Evolutionary conservation across 805 yeast species (phyloP), one percentile per base, ranked within the genome.

Genomic region (Suhomyces faveliae): DNA sequence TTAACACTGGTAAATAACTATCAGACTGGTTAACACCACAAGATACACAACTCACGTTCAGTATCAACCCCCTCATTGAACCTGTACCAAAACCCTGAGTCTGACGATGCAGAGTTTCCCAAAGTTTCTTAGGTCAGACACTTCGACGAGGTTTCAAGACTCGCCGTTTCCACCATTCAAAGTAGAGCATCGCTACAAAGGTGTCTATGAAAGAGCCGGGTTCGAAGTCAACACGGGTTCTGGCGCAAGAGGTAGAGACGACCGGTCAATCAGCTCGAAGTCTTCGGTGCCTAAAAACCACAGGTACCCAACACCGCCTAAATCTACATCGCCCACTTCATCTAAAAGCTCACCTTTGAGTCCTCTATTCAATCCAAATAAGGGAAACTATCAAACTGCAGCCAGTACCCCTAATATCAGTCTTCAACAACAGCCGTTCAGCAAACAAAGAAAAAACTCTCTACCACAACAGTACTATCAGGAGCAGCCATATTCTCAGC

Each of bases 121-220:
- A 25, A 53, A 47, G 42, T 52, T 48, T 40, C 43, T 60, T 37
- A 51, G 57, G 30, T 39, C 51, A 22, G 57, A 51, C 21, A 54
- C 50, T 40, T 51, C 64, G n/a, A 55, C 51, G 52, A 67, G 22
- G 51, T 37, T 52, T 42, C 52, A 43, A 61, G 75, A 80, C 54
- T 77, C 81, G 9, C 80, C 85, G 3, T 87, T 87, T 55, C 95
- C 95, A 2, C 85, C 89, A 0, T 66, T 87, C 51, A 82, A 81
- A 46, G 80, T 85, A 0, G 78, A 78, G 30, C 81, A 77, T 42
- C 68, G 81, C 23, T 84, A 83, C 56, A 75, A 76, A 55, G 84
- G 90, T 1, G 94, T 86, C 2, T 81, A 85, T 64, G 94, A 87
- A 61, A 68, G 94, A 54, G 94, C 94, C 0, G 96, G 96, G 0